Base-by-base conservation (phyloP, 345 rosid species). In the Euphorbia tirucalli region DNA sequence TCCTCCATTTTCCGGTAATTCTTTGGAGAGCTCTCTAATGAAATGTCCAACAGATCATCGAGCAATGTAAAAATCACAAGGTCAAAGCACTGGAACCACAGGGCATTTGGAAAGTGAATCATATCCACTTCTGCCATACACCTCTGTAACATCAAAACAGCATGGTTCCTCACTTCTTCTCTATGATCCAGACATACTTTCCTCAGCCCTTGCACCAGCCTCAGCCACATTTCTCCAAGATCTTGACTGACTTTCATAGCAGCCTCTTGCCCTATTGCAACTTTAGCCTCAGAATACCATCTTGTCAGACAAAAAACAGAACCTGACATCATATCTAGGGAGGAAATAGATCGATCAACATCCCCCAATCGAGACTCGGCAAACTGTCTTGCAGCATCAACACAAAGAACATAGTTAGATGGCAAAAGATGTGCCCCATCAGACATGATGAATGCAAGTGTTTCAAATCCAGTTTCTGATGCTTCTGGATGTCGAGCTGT, bases 401-500 rank as follows among this genome's bases (percentile, higher is more conserved):
- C 67, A 73, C 91, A 90, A 54, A 88, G 87, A 73, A 81, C 69
- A 63, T 78, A 90, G 80, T 90, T 90, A 41, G 91, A 77, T 24
- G 93, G 91, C 69, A 84, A 76, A 61, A 88, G 66, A 73, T 88
- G 85, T 21, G 85, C 83, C 35, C 89, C 96, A 22, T 88, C 91
- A 18, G 80, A 77, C 93, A 90, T 90, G 56, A 87, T 84, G 75
- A 88, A 90, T 59, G 77, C 58, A 7, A 90, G 80, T 13, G 89
- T 79, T 66, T 87, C 88, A 15, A 88, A 90, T 58, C 96, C 96
- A 11, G 85, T 74, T 66, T 85, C 87, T 31, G 93, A 87, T 27
- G 96, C 93, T 82, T 90, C 91, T 65, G 93, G 96, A 79, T 90
- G 96, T 31, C 87, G 84, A 65, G 96, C 93, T 24, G 93, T 83